Base-by-base conservation (phyloP, 192 early-diverging fungal genomes). In the Backusella circina region DNA sequence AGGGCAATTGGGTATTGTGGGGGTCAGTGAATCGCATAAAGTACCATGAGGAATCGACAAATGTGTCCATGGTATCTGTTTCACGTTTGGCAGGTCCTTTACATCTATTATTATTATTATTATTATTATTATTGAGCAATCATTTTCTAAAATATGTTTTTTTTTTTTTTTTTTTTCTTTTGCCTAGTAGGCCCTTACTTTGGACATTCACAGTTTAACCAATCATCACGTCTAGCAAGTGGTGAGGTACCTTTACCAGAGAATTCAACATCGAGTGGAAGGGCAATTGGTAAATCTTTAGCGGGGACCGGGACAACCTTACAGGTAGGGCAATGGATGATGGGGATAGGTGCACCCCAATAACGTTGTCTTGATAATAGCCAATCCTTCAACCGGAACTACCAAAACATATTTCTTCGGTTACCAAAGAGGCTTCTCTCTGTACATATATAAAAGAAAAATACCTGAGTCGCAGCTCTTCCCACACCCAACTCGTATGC, bases 1-100 rank as follows among this genome's bases (percentile, higher is more conserved):
- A 94, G 13, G 87, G 88, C 32, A 78, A 47, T 2, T 30, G 23
- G n/a, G 50, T 65, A 82, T 96, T 97, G 15, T 91, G 79, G 1
- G 95, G 85, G 75, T 97, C 96, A 0, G 90, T 75, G 74, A 88
- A 96, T 61, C 97, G 86, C 78, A 99, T 82, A 86, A 92, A 99
- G 75, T 99, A 99, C 96, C 96, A 99, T 0, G 97, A 93, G 4
- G 95, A 97, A 77, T 99, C 97, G 8, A 99, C 93, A 88, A 99
- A 99, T 3, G 97, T 99, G 77, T 99, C 97, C 90, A 99, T 96
- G 2, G 97, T 97, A 71, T 99, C 97, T 15, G 92, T 91, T 47
- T 97, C 97, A 36, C 93, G 87, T 69, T 83, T 84, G 9, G 96
- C 95, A 2, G 90, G 78, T 30, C 88, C 86, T 28, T 86, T 75